Evolutionary conservation across 1,284 basidiomycete species (phyloP).

Genomic region (Schizophyllum amplum): DNA sequence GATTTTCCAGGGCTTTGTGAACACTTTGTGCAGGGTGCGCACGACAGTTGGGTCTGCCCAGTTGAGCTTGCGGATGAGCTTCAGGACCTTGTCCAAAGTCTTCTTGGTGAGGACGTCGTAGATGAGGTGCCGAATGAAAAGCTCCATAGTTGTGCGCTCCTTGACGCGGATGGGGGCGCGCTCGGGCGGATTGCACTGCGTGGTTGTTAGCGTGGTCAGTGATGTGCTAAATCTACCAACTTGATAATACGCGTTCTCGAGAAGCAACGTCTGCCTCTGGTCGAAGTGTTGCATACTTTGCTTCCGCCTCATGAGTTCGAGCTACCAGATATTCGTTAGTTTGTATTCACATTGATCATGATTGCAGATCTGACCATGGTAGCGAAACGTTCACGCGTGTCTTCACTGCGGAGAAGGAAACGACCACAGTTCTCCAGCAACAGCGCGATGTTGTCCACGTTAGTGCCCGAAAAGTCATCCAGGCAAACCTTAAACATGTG

Average conservation of each 20-base stretch:
- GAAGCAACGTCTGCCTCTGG: conserved; percentile 78
- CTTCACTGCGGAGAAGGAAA: conserved; percentile 83
- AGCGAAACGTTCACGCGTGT: conserved; percentile 78
- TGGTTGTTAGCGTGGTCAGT: conserved; percentile 8
- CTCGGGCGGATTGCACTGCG: conserved; percentile 93
- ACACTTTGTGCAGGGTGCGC: conserved; percentile 64
- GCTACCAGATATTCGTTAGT: conserved; percentile 31
- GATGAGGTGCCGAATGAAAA: conserved; percentile 90
- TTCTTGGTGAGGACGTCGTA: conserved; percentile 87
- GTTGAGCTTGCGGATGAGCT: conserved; percentile 86
- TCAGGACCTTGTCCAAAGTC: conserved; percentile 89
- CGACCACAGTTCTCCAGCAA: conserved; percentile 92
- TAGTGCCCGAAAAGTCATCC: conserved; percentile 89
- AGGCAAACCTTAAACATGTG: conserved; percentile 96
- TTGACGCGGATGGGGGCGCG: conserved; percentile 81
- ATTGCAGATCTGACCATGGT: conserved; percentile 52
- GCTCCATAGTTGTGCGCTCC: conserved; percentile 80
- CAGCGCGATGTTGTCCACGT: conserved; percentile 90
- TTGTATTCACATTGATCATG: not conserved
- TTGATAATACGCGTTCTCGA: conserved; percentile 99
- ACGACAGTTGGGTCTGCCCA: conserved; percentile 76
- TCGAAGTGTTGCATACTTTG: conserved; percentile 91
- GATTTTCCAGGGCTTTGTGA: conserved; percentile 96
- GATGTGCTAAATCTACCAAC: conserved; percentile 28
- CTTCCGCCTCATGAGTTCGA: conserved; percentile 93